Conservation (phyloP, 2,329 filamentous ascomycete genomes). For the Aspergillus amoenus region DNA sequence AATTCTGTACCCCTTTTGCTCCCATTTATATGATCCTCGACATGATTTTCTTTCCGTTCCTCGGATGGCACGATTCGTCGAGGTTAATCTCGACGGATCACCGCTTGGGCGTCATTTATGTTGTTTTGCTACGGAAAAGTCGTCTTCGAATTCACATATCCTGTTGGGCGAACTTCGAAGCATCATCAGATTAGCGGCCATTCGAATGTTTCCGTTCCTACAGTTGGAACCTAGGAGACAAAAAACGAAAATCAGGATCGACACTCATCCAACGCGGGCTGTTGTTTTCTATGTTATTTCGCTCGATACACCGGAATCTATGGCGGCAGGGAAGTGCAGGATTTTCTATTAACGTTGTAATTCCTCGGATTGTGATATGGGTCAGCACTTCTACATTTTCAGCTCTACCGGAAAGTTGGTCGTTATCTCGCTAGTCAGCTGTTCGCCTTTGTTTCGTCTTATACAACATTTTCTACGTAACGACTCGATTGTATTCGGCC, state of each 20-base stretch:
- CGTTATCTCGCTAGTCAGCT: constrained; percentile 43
- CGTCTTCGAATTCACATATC: constrained; percentile 36
- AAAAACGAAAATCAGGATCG: constrained; percentile 16
- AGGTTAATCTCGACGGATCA: constrained; percentile 37
- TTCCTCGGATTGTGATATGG: constrained; percentile 45
- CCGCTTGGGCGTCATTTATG: constrained; percentile 37
- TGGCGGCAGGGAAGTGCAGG: constrained; percentile 43
- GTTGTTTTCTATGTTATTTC: constrained; percentile 41
- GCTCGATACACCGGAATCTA: constrained; percentile 38
- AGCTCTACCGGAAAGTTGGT: constrained; percentile 38
- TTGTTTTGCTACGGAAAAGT: constrained; percentile 32
- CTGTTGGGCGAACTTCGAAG: constrained; percentile 36
- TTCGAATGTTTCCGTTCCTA: constrained; percentile 24
- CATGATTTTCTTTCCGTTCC: constrained; percentile 25
- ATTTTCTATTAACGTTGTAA: constrained; percentile 44
- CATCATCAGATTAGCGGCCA: constrained; percentile 35
- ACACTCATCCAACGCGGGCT: constrained; percentile 38
- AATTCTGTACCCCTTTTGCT: constrained; percentile 23
- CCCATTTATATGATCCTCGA: constrained; percentile 31
- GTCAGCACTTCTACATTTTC: constrained; percentile 41
- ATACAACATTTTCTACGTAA: constrained; percentile 40
- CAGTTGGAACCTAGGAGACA: neutral
- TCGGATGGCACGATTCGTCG: constrained; percentile 27
- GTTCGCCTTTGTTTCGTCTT: constrained; percentile 39
- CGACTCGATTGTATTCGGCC: constrained; percentile 44